phyloP scores from a whole-genome alignment of 2,329 filamentous ascomycete genomes.

The Lizonia empirigonia region DNA sequence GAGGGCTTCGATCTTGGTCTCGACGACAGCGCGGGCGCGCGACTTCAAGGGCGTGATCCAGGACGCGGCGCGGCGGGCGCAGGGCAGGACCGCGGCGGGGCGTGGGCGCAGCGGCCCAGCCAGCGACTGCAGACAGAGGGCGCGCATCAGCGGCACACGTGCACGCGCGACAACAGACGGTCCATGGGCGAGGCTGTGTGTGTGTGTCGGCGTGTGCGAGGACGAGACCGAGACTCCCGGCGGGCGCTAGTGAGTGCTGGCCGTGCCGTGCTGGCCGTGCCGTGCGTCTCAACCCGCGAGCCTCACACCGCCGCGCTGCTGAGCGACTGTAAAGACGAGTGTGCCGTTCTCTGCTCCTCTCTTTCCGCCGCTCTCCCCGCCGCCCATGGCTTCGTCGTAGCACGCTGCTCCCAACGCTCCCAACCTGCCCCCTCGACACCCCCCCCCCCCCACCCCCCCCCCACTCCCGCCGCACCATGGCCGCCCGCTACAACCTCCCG shows the following conservation, averaged over 20 bases:
- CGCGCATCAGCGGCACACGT: slow-evolving; percentile 35
- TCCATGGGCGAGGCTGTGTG: slow-evolving; percentile 1
- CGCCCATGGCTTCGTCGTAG: slow-evolving; percentile 35
- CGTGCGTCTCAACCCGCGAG: slow-evolving; percentile 4
- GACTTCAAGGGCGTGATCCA: slow-evolving; percentile 16
- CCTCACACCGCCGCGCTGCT: neutral
- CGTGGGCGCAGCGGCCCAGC: slow-evolving; percentile 29
- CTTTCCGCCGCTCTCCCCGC: neutral
- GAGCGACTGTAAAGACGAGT: too few species aligned
- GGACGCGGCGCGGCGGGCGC: slow-evolving; percentile 2
- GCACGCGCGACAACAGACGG: slow-evolving; percentile 21
- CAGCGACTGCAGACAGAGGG: slow-evolving; percentile 31
- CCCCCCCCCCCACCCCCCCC: neutral
- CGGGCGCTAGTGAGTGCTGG: too few species aligned
- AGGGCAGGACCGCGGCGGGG: slow-evolving; percentile 16
- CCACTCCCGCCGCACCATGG: slow-evolving; percentile 38
- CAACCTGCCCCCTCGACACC: too few species aligned
- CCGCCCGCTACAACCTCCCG: slow-evolving; percentile 46
- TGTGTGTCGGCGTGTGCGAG: too few species aligned
- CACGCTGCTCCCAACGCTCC: too few species aligned
- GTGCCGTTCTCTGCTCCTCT: neutral
- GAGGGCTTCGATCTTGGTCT: slow-evolving; percentile 20
- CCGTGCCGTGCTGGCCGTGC: neutral
- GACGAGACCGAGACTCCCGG: too few species aligned
- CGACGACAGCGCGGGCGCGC: slow-evolving; percentile 12